Evolutionary conservation across 2,329 filamentous ascomycete species (phyloP).

Genomic region (Trichoderma simmonsii): DNA sequence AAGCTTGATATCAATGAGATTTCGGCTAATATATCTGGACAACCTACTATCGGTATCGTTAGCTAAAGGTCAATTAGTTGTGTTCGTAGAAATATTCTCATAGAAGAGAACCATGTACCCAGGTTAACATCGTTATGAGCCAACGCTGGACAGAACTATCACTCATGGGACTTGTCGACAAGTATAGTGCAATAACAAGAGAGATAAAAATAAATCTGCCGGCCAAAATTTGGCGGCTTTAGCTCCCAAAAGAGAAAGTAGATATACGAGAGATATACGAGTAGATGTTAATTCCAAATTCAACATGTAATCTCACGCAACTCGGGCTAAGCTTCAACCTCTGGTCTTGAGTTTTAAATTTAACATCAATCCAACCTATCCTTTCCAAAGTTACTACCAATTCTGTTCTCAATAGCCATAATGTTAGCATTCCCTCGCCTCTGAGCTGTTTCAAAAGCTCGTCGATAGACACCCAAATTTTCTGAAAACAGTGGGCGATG

Average conservation of each 20-base stretch:
- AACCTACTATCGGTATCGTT: neutral
- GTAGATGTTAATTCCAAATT: neutral
- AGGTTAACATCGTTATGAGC: neutral
- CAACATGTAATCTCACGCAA: neutral
- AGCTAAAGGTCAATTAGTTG: neutral
- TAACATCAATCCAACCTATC: neutral
- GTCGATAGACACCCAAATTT: constrained; percentile 34
- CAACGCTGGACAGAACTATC: neutral
- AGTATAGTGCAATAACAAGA: neutral
- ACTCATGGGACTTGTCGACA: neutral
- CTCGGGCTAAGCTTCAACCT: neutral
- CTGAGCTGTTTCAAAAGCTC: constrained; percentile 36
- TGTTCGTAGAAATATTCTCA: neutral
- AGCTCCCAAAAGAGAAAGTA: neutral
- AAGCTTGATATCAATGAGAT: neutral
- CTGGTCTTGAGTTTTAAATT: neutral
- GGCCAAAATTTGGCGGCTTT: neutral
- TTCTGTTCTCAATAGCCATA: neutral
- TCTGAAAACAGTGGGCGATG: constrained; percentile 37
- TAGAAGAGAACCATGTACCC: neutral
- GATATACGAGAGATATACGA: neutral
- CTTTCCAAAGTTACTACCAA: neutral
- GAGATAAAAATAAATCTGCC: neutral
- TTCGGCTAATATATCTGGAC: neutral
- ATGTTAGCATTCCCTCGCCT: neutral